Base-by-base conservation (phyloP, 2,329 filamentous ascomycete genomes). In the Colletotrichum cuscutae region DNA sequence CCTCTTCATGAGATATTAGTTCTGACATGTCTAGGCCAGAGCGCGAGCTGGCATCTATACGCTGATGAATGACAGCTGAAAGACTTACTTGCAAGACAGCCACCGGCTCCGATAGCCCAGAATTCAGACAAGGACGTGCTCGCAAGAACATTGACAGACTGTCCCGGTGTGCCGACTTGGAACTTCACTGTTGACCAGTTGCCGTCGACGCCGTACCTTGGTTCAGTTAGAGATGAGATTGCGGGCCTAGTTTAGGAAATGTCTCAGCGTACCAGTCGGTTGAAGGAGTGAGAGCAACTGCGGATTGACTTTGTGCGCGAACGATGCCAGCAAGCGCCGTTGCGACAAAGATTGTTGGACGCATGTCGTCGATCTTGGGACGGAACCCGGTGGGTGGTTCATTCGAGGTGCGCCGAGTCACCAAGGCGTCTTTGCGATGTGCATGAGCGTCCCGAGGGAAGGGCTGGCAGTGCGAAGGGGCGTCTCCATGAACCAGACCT, bases 111-210 rank as follows among this genome's bases (percentile, higher is more conserved):
- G 52, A 95, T 84, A 3, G 90, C 87, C 92, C 92, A 94, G 56
- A 92, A 90, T 80, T 94, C 92, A 46, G 93, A 93, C 54, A 91
- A 86, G 13, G 89, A 87, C 6, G 92, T 95, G 77, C 91, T 94
- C 64, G 92, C 86, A 13, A 86, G 78, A 37, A 86, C 80, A 75
- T 84, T 80, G 72, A 85, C 77, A 11, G 83, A 81, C 71, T 80
- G 79, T 2, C 75, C 68, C 15, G 78, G 77, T 8, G 82, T 84
- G 63, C 90, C 91, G 24, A 88, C 85, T 76, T 84, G 88, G 72
- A 95, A 84, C 13, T 85, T 86, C 75, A 94, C 90, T 7, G 92
- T 89, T 19, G 92, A 94, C 93, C 93, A 95, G 74, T 87, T 87
- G 11, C 92, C 92, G 79, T 94, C 92, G 75, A 89, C 86, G 60